Percentiles rank a stretch among this genome's conserved stretches.
Evolutionary conservation across 2,329 filamentous ascomycete species (phyloP).

Genomic region (Colletotrichum lini): DNA sequence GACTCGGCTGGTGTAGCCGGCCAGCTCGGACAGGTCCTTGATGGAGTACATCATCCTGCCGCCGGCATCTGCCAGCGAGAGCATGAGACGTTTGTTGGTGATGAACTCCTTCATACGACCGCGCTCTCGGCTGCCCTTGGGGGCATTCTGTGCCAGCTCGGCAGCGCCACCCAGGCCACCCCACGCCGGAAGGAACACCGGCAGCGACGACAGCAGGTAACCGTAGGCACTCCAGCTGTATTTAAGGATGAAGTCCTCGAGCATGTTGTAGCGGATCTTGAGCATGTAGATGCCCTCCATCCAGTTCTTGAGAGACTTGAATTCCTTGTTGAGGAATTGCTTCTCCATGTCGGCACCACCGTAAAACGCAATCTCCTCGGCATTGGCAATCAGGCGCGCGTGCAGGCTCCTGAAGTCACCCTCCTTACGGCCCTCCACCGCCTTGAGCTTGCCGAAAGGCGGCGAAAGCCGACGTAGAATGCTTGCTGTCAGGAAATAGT

Average conservation of each 20-base stretch:
- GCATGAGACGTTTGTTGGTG: constrained; percentile 98
- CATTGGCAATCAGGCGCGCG: constrained; percentile 93
- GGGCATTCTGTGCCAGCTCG: constrained; percentile 71
- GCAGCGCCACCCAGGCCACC: constrained; percentile 83
- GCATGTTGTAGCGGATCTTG: constrained; percentile 98
- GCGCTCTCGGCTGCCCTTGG: constrained; percentile 76
- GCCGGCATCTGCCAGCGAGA: constrained; percentile 95
- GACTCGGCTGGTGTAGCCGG: constrained; percentile 95
- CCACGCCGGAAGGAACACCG: constrained; percentile 95
- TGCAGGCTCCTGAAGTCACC: constrained; percentile 95
- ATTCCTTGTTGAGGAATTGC: constrained; percentile 90
- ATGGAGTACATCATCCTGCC: constrained; percentile 99
- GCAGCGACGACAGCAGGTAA: constrained; percentile 92
- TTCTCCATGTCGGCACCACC: constrained; percentile 96
- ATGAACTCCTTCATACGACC: constrained; percentile 98
- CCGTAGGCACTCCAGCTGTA: constrained; percentile 99
- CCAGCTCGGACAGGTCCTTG: constrained; percentile 96
- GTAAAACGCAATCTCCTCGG: constrained; percentile 98
- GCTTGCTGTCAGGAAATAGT: constrained; percentile 95
- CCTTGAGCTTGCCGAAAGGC: constrained; percentile 96
- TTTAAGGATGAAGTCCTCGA: constrained; percentile 98
- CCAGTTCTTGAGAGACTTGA: constrained; percentile 92
- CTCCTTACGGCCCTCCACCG: constrained; percentile 94
- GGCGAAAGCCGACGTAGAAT: constrained; percentile 90
- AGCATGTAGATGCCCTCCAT: constrained; percentile 99